These are phyloP conservation scores for Colletotrichum caudatum DNA, from an alignment of 2,329 filamentous ascomycete species.

Conservation along the genomic window DNA sequence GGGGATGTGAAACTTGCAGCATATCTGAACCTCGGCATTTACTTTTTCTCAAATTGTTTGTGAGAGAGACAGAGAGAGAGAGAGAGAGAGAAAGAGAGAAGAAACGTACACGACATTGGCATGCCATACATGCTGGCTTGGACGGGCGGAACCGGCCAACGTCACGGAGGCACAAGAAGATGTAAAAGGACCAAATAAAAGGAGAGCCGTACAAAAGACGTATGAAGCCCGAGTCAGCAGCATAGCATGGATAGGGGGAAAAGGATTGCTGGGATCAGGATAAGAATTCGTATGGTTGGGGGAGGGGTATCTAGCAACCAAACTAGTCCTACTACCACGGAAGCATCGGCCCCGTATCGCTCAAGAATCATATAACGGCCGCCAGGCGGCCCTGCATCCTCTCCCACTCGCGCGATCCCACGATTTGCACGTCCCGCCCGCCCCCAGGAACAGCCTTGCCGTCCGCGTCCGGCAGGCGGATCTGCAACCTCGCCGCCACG, in stretches of 20 bases:
- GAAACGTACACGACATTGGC: neutral
- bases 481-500: slow-evolving; percentile 62
- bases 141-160: neutral
- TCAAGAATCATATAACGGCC: slow-evolving; percentile 43
- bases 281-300: neutral
- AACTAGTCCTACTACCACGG: slow-evolving; percentile 32
- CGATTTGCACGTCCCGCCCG: slow-evolving; percentile 61
- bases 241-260: neutral
- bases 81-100: too few relatives aligned
- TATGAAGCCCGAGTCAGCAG: neutral
- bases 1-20: neutral
- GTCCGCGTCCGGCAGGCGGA: slow-evolving; percentile 60
- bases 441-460: slow-evolving; percentile 57
- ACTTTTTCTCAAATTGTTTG: neutral
- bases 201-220: neutral
- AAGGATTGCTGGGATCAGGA: slow-evolving; percentile 9
- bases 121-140: neutral
- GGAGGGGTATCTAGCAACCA: slow-evolving; percentile 34
- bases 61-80: neutral
- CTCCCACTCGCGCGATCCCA: slow-evolving; percentile 68
- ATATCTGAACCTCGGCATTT: neutral
- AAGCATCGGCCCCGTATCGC: slow-evolving; percentile 19
- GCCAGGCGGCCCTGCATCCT: slow-evolving; percentile 60
- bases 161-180: slow-evolving; percentile 20
- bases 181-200: neutral